A percentile compares a stretch with the other conserved stretches of the same genome.
phyloP scores from a whole-genome alignment of 495 filamentous ascomycete species.

The Lophium mytilinum region DNA sequence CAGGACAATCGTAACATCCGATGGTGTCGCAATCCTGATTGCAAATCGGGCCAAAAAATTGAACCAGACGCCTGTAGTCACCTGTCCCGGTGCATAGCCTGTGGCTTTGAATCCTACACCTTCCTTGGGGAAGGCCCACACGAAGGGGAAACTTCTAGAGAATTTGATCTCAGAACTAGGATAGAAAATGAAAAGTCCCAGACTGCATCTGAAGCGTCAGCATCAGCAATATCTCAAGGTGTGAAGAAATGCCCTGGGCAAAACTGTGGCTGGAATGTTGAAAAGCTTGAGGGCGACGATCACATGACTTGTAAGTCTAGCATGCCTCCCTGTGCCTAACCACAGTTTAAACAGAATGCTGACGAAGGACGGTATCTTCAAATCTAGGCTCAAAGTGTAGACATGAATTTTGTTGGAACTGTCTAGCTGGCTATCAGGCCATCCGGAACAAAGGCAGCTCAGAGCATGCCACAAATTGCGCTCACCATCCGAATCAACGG shows the following conservation, averaged over 20 bases:
- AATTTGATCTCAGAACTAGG: slow-evolving; percentile 30
- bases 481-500: slow-evolving; percentile 3
- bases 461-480: slow-evolving; percentile 9
- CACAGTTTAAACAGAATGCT: no score
- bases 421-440: slow-evolving; percentile 14
- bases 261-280: slow-evolving; percentile 25
- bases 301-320: slow-evolving; percentile 25
- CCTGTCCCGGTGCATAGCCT: slow-evolving; percentile 32
- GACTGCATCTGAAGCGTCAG: slow-evolving; percentile 15
- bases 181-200: slow-evolving; percentile 15
- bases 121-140: slow-evolving; percentile 34
- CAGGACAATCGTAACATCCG: slow-evolving; percentile 31
- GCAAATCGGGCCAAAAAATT: slow-evolving; percentile 34
- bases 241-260: slow-evolving; percentile 28
- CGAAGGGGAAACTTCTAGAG: slow-evolving; percentile 31
- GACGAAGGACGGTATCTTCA: neutral
- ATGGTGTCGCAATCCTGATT: slow-evolving; percentile 32
- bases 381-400: slow-evolving; percentile 21
- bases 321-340: no score
- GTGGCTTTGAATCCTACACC: slow-evolving; percentile 35
- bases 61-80: slow-evolving; percentile 11
- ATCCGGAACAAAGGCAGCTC: slow-evolving; percentile 6
- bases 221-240: slow-evolving; percentile 11
- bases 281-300: slow-evolving; percentile 31
- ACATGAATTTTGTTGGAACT: slow-evolving; percentile 31